Evolutionary conservation across 2,329 filamentous ascomycete species (phyloP), one percentile per base, ranked within the genome.

Genomic region (Zymoseptoria brevis): DNA sequence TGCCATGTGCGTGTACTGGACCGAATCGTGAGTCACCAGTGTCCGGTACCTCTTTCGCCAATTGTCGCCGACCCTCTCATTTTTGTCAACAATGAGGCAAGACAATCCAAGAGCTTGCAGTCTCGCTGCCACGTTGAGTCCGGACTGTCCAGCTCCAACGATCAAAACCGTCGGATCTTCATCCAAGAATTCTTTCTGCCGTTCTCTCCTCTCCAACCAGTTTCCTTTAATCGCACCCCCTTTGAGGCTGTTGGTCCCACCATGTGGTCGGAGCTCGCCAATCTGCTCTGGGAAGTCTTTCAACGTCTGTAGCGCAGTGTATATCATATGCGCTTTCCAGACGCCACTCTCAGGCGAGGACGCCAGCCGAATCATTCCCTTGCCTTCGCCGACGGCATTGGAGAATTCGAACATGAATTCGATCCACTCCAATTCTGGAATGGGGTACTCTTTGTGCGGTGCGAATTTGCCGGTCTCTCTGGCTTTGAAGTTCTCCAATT

Each of bases 21-120:
- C 82, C 0, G 85, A 84, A 64, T 88, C 86, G 64, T 89, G 86
- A 0, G 87, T 80, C 0, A 88, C 84, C 0, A 89, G 80, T 2
- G 68, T 70, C 22, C 75, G 71, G 60, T 82, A 82, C n/a, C 80
- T 73, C 16, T 76, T 73, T 2, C 77, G 69, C 80, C 80, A 81
- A 54, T 78, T 79, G 60, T 81, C 79, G 4, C 79, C 79, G 8
- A 81, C 70, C 0, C 75, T 69, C 16, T 74, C 68, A 48, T 77
- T 75, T 55, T 74, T 73, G 55, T 81, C 79, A 13, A 81, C 66
- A 29, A 81, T 69, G 19, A 80, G 67, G 54, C 68, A 71, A 4
- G 73, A 71, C 0, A 79, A 57, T 3, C 74, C 73, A 11, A 78
- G 66, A 3, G 71, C 72, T 56, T 77, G 70, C 1, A 78, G 68